phyloP scores from a whole-genome alignment of 1,284 basidiomycete species.

The Trichosporon sp. region DNA sequence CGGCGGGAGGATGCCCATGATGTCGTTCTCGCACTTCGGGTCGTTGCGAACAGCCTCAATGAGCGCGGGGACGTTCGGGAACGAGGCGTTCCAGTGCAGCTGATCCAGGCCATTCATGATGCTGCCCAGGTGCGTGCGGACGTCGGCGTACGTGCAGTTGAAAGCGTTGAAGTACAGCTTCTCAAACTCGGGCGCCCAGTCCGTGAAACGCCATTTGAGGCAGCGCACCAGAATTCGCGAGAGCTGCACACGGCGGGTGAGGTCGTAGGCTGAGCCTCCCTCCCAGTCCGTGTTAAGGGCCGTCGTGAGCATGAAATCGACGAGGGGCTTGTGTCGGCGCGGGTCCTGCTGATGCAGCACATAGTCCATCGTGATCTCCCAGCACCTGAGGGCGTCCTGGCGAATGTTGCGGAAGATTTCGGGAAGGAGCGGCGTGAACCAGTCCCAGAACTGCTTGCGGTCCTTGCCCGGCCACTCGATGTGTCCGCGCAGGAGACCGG shows the following conservation, averaged over 20 bases:
- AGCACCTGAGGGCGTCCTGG: slow-evolving; percentile 65
- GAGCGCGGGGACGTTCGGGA: slow-evolving; percentile 62
- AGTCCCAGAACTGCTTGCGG: slow-evolving; percentile 66
- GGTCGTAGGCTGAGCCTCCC: slow-evolving; percentile 66
- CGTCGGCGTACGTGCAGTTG: slow-evolving; percentile 77
- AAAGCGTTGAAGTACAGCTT: slow-evolving; percentile 68
- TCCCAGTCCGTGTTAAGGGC: slow-evolving; percentile 73
- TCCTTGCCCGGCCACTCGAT: slow-evolving; percentile 78
- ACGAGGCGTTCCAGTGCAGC: slow-evolving; percentile 65
- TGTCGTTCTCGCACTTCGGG: slow-evolving; percentile 57
- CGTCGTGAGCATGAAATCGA: slow-evolving; percentile 65
- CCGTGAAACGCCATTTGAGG: slow-evolving; percentile 69
- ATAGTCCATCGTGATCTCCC: slow-evolving; percentile 52
- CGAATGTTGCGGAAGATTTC: slow-evolving; percentile 71
- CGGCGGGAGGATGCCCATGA: slow-evolving; percentile 64
- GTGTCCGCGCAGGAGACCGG: slow-evolving; percentile 69
- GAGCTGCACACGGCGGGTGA: slow-evolving; percentile 37
- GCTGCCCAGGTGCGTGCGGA: slow-evolving; percentile 64
- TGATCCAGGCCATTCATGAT: slow-evolving; percentile 63
- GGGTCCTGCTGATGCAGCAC: slow-evolving; percentile 74
- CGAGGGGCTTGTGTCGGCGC: slow-evolving; percentile 67
- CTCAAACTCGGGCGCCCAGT: slow-evolving; percentile 63
- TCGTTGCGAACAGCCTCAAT: slow-evolving; percentile 57
- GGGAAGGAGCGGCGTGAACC: slow-evolving; percentile 67
- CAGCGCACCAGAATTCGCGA: slow-evolving; percentile 58